Evolutionary conservation across 2,329 filamentous ascomycete species (phyloP).

Genomic region (Fonsecaea monophora): DNA sequence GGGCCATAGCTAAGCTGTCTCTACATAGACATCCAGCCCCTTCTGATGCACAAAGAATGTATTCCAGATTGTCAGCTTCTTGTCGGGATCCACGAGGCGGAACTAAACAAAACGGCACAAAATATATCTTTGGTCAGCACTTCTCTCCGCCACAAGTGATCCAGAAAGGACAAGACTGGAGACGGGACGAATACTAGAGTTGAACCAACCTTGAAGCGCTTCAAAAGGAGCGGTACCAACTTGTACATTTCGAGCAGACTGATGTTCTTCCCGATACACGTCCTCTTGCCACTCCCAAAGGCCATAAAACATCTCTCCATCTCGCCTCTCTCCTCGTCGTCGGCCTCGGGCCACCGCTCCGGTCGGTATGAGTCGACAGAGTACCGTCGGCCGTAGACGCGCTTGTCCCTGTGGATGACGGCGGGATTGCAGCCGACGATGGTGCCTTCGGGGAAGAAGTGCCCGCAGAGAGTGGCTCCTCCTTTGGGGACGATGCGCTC

Average conservation of each 20-base stretch:
- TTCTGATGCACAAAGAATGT: conserved; percentile 28
- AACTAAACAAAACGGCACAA: too few relatives aligned
- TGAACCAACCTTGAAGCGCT: conserved; percentile 26
- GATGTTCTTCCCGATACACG: conserved; percentile 30
- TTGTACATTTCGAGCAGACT: conserved; percentile 25
- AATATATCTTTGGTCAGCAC: too few relatives aligned
- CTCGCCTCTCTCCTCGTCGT: conserved; percentile 6
- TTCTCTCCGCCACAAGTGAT: background rate
- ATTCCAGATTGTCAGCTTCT: conserved; percentile 26
- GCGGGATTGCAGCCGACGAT: conserved; percentile 76
- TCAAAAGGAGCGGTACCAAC: conserved; percentile 33
- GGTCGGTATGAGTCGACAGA: conserved; percentile 38
- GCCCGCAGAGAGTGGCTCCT: conserved; percentile 70
- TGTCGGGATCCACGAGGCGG: conserved; percentile 7
- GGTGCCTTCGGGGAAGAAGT: conserved; percentile 70
- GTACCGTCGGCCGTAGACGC: conserved; percentile 45
- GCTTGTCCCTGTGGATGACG: conserved; percentile 69
- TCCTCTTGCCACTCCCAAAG: conserved; percentile 14
- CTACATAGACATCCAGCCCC: conserved; percentile 22
- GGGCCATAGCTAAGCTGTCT: background rate
- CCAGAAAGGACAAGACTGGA: too few relatives aligned
- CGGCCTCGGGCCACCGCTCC: conserved; percentile 41
- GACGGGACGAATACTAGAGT: too few relatives aligned
- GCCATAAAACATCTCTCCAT: conserved; percentile 19
- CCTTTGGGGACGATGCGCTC: conserved; percentile 71